Conservation (phyloP, 2,329 filamentous ascomycete genomes). For the Aspergillus flavus region DNA sequence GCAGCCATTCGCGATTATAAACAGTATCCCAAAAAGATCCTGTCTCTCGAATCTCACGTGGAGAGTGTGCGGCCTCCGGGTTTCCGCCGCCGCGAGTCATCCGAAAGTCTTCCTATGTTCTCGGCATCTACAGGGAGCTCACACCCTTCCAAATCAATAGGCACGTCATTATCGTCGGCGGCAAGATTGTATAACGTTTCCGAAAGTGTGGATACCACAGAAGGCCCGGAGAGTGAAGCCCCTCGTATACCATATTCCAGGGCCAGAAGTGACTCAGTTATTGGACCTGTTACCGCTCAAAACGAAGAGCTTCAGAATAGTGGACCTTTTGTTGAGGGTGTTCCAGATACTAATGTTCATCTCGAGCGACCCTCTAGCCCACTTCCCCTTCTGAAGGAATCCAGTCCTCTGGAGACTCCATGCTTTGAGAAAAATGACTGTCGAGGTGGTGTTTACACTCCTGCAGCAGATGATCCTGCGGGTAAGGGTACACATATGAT, state of each 20-base stretch:
- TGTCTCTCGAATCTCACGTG: constrained; percentile 50
- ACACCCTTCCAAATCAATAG: constrained; percentile 54
- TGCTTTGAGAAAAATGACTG: constrained; percentile 13
- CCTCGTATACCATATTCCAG: constrained; percentile 5
- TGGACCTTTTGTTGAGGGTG: constrained; percentile 29
- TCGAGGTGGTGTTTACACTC: constrained; percentile 1
- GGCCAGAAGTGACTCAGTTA: constrained; percentile 12
- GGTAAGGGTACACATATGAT: constrained; percentile 16
- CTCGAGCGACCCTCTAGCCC: constrained; percentile 49
- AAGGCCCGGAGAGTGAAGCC: constrained; percentile 19
- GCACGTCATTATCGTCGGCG: constrained; percentile 51
- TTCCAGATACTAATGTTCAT: constrained; percentile 35
- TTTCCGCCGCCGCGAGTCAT: constrained; percentile 58
- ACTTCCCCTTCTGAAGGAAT: constrained; percentile 39
- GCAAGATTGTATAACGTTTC: constrained; percentile 27
- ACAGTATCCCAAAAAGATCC: constrained; percentile 51
- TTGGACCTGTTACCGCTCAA: constrained; percentile 16
- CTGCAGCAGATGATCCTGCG: neutral
- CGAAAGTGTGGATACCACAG: constrained; percentile 24
- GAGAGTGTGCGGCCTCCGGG: constrained; percentile 33
- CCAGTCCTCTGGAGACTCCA: constrained; percentile 29
- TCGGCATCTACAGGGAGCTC: constrained; percentile 63
- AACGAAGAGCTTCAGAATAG: constrained; percentile 25
- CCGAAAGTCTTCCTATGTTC: constrained; percentile 66
- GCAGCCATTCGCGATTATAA: constrained; percentile 53